phyloP scores from a whole-genome alignment of 2,329 filamentous ascomycete species.

The Cladosporium sp. region DNA sequence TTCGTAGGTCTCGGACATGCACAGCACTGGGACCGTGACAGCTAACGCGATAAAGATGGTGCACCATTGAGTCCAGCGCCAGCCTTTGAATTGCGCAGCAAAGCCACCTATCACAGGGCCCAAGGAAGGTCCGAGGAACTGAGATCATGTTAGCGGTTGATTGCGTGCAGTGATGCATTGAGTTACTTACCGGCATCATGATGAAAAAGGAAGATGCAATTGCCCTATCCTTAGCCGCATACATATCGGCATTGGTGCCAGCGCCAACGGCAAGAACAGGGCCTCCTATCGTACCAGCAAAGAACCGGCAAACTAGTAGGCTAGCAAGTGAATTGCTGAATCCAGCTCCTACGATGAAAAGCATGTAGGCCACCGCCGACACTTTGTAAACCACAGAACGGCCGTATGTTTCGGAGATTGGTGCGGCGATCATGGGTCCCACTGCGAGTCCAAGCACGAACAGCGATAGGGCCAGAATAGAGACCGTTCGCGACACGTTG shows the following conservation, averaged over 20 bases:
- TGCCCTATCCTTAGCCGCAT: conserved; percentile 38
- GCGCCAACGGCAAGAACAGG: conserved; percentile 46
- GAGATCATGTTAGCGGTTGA: conserved; percentile 1
- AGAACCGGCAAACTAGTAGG: conserved; percentile 66
- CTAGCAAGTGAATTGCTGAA: conserved; percentile 66
- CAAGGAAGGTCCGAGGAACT: conserved; percentile 23
- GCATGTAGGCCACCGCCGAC: conserved; percentile 64
- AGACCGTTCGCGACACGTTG: conserved; percentile 55
- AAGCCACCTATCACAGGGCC: conserved; percentile 50
- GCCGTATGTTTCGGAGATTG: conserved; percentile 71
- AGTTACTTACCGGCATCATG: conserved; percentile 37
- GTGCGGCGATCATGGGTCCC: conserved; percentile 72
- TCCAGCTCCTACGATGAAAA: conserved; percentile 48
- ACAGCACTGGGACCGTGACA: conserved; percentile 42
- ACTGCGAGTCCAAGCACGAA: conserved; percentile 67
- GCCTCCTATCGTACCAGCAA: conserved; percentile 38
- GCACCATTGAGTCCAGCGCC: conserved; percentile 49
- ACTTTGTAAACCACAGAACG: conserved; percentile 70
- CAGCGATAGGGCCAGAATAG: conserved; percentile 61
- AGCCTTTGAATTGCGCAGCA: conserved; percentile 44
- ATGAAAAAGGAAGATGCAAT: conserved; percentile 42
- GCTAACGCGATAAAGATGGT: conserved; percentile 45
- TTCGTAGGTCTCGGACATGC: conserved; percentile 60
- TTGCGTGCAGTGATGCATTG: neutral
- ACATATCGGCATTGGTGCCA: conserved; percentile 47